These are phyloP conservation scores for Gossypium turneri DNA, from an alignment of 345 rosid species.

Conservation along the genomic window DNA sequence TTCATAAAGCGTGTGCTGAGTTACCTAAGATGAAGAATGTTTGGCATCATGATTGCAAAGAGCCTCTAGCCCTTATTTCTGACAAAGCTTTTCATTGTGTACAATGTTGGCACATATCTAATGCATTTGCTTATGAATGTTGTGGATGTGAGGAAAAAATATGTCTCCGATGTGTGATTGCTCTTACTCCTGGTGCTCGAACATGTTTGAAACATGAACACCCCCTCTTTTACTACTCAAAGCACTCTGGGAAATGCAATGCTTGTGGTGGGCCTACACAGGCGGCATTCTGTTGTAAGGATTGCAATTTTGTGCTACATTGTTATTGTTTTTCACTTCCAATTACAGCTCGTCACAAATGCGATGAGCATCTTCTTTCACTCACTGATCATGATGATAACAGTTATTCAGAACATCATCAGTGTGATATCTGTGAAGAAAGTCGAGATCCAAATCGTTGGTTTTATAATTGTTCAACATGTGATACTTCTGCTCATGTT, in stretches of 20 bases:
- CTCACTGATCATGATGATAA: too few relatives aligned
- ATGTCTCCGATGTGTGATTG: background rate
- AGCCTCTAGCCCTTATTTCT: background rate
- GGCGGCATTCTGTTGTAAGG: background rate
- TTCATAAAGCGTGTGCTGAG: background rate
- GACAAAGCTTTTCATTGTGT: rapidly evolving
- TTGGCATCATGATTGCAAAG: background rate
- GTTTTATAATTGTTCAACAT: too few relatives aligned
- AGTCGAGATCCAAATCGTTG: too few relatives aligned
- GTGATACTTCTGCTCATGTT: too few relatives aligned
- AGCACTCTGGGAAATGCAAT: background rate
- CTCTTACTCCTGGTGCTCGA: background rate
- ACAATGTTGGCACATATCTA: rapidly evolving
- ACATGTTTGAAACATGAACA: background rate
- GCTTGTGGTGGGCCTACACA: background rate
- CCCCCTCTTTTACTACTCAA: background rate
- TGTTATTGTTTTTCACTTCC: too few relatives aligned
- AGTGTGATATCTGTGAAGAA: too few relatives aligned
- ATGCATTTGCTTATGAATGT: too few relatives aligned
- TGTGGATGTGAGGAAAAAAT: rapidly evolving
- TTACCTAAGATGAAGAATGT: background rate
- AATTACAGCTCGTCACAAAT: too few relatives aligned
- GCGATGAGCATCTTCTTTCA: too few relatives aligned
- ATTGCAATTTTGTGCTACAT: background rate
- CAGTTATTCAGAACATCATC: too few relatives aligned